phyloP scores from a whole-genome alignment of 2,329 filamentous ascomycete genomes.

The Fusarium nematophilum region DNA sequence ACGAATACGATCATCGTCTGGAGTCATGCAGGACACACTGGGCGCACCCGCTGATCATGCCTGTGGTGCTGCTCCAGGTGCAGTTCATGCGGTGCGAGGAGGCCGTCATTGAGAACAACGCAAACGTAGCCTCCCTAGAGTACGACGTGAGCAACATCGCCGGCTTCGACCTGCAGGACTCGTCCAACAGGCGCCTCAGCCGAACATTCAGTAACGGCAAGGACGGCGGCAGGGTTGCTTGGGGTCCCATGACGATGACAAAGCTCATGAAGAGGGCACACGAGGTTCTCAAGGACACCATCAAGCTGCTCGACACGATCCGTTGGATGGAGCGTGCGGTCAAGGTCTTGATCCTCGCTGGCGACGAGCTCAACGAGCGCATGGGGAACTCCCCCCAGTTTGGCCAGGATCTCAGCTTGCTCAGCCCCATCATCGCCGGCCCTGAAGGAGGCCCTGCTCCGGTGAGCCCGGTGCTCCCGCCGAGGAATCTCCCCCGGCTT shows the following conservation, averaged over 20 bases:
- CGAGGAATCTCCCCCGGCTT: constrained; percentile 31
- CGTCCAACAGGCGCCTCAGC: constrained; percentile 38
- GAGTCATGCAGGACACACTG: constrained; percentile 58
- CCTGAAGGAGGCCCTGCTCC: constrained; percentile 38
- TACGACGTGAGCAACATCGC: constrained; percentile 57
- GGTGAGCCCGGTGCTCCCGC: constrained; percentile 42
- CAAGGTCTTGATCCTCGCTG: constrained; percentile 56
- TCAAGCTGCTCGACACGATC: constrained; percentile 59
- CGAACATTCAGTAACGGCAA: constrained; percentile 39
- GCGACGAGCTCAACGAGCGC: constrained; percentile 55
- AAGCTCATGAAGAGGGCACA: constrained; percentile 61
- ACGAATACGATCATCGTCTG: constrained; percentile 59
- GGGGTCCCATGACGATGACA: constrained; percentile 57
- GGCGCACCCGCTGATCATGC: constrained; percentile 58
- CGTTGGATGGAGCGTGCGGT: constrained; percentile 60
- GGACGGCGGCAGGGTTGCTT: constrained; percentile 41
- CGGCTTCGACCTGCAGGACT: constrained; percentile 50
- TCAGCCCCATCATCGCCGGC: constrained; percentile 39
- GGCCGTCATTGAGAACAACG: constrained; percentile 56
- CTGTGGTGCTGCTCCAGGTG: constrained; percentile 59
- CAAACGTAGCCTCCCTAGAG: constrained; percentile 55
- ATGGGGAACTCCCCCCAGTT: constrained; percentile 38
- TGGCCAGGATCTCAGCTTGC: constrained; percentile 40
- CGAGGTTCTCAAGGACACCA: constrained; percentile 57
- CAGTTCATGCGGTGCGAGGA: constrained; percentile 59